Percentiles rank a stretch among this genome's conserved stretches.
These are phyloP conservation scores for Plantago rigida DNA, from an alignment of 305 asterid genomes.

Conservation along the genomic window DNA sequence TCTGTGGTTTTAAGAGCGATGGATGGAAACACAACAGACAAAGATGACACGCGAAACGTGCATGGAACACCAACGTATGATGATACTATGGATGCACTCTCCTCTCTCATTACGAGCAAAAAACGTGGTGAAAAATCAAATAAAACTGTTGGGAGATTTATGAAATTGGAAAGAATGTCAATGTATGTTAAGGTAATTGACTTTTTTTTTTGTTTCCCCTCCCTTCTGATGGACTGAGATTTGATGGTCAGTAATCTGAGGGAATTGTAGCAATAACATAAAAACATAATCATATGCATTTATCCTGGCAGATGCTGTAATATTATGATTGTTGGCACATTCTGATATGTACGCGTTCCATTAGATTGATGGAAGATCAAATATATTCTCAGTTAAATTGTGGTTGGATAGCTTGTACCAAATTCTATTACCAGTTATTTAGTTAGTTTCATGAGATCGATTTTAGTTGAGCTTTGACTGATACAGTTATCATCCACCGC, in stretches of 20 bases:
- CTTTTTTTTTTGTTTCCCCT: not conserved
- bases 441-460: too few relatives aligned
- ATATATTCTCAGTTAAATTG: not conserved
- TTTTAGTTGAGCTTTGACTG: too few relatives aligned
- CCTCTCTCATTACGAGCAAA: conserved; percentile 65
- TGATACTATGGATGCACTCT: conserved; percentile 78
- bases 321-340: not conserved
- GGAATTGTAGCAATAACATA: not conserved
- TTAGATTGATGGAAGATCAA: not conserved
- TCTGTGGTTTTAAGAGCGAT: conserved; percentile 32
- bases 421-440: not conserved
- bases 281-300: not conserved
- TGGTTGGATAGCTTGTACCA: not conserved
- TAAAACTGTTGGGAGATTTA: conserved; percentile 26
- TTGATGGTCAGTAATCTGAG: not conserved
- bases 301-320: not conserved
- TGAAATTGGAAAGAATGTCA: conserved; percentile 58
- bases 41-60: conserved; percentile 32
- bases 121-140: conserved; percentile 43
- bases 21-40: conserved; percentile 30
- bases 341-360: not conserved
- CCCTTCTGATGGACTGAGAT: not conserved
- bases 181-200: conserved; percentile 60
- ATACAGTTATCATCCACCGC: not conserved
- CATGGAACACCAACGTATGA: conserved; percentile 50